Base-by-base conservation (phyloP, 176 grass and related monocot species). In the Zoysia japonica region DNA sequence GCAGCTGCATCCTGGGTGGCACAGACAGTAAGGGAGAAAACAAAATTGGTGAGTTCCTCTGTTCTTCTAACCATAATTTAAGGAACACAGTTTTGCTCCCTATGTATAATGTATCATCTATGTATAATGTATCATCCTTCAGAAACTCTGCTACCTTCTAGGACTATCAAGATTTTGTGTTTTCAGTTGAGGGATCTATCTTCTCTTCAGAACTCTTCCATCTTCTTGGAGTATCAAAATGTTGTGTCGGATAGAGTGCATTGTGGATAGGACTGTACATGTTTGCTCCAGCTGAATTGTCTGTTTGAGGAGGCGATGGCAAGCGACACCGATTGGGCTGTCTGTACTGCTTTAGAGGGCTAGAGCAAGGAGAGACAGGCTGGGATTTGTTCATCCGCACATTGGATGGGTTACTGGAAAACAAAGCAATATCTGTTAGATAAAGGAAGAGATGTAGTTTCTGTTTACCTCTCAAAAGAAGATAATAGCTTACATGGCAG, bases 291-390 rank as follows among this genome's bases (percentile, higher is more conserved):
- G 92, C 89, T 70, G 91, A 97, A 80, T 85, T 94, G 11, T 87
- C 89, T 61, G 92, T 86, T 76, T 98, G 92, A 85, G 95, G 92
- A 39, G 92, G 92, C 13, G 95, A 98, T 10, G 92, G 92, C 71
- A 98, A 72, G 72, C 95, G 94, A 75, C 92, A 94, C 61, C 92
- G 72, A 48, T 98, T 98, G 9, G 80, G 47, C 67, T 90, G 91
- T 52, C 81, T 81, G 68, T 86, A 83, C 63, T 90, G 85, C 85
- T 92, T 86, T 51, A 83, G 50, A 3, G 95, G 95, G 78, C 95
- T 98, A 47, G 88, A 87, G 81, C 95, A 92, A 0, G 95, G 95
- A 10, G 95, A 98, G 1, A 98, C 95, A 0, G 95, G 95, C 45
- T 94, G 79, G 12, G 95, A 98, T 78, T 91, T 81, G 71, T 92